These are phyloP conservation scores for Lyophyllum decastes DNA, from an alignment of 768 basidiomycete species.

Conservation along the genomic window DNA sequence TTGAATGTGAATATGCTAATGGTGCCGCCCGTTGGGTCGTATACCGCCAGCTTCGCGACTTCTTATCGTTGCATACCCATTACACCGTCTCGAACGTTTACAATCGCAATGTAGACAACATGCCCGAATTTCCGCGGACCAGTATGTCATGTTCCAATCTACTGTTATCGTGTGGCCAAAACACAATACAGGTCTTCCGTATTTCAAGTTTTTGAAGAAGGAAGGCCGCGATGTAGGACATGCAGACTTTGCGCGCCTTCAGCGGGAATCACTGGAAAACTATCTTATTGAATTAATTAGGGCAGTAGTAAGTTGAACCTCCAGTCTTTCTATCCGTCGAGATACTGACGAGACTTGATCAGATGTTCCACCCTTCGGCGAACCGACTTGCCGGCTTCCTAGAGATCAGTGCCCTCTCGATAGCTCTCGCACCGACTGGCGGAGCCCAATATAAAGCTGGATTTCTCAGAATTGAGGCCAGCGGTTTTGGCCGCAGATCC, in stretches of 20 bases:
- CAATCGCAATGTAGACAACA: constrained; percentile 66
- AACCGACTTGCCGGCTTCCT: constrained; percentile 90
- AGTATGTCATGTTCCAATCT: constrained; percentile 39
- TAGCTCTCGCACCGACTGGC: constrained; percentile 76
- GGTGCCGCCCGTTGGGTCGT: constrained; percentile 92
- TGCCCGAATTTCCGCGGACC: constrained; percentile 92
- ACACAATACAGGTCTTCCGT: constrained; percentile 67
- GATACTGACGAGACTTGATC: neutral
- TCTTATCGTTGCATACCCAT: constrained; percentile 86
- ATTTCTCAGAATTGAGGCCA: constrained; percentile 61
- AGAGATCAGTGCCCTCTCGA: constrained; percentile 87
- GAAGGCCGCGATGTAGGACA: constrained; percentile 59
- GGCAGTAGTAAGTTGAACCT: constrained; percentile 66
- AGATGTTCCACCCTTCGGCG: constrained; percentile 96
- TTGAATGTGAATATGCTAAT: constrained; percentile 96
- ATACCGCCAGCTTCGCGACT: constrained; percentile 92
- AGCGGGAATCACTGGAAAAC: constrained; percentile 81
- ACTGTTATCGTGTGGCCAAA: neutral
- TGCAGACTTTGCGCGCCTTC: constrained; percentile 78
- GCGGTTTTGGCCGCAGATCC: constrained; percentile 67
- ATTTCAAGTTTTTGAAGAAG: constrained; percentile 82
- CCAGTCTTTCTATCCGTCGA: neutral
- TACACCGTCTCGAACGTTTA: constrained; percentile 85
- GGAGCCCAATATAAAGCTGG: constrained; percentile 93
- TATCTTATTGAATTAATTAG: constrained; percentile 89